phyloP scores from a whole-genome alignment of 2,329 filamentous ascomycete species.

The Phialocephala sp. region DNA sequence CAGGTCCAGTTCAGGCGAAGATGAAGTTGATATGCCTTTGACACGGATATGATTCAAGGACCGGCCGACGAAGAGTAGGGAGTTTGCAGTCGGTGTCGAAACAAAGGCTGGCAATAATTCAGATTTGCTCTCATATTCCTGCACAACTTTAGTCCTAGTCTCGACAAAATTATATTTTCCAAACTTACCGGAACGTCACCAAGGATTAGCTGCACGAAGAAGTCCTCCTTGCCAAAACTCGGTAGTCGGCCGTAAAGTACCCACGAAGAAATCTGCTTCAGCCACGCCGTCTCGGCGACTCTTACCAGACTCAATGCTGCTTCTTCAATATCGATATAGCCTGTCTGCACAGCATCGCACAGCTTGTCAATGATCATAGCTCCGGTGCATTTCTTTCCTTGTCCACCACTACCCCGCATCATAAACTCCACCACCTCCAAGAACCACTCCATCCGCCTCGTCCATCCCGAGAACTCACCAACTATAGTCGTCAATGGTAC shows the following conservation, averaged over 20 bases:
- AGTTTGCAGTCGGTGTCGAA: constrained; percentile 72
- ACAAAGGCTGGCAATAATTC: constrained; percentile 81
- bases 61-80: constrained; percentile 89
- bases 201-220: constrained; percentile 70
- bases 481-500: constrained; percentile 88
- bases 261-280: constrained; percentile 90
- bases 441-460: constrained; percentile 83
- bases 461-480: constrained; percentile 87
- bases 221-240: constrained; percentile 78
- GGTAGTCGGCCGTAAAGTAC: constrained; percentile 87
- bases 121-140: constrained; percentile 64
- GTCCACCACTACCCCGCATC: constrained; percentile 45
- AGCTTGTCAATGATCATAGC: constrained; percentile 79
- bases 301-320: constrained; percentile 75
- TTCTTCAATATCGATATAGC: constrained; percentile 84
- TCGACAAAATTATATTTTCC: not conserved
- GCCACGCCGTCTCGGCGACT: constrained; percentile 86
- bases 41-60: constrained; percentile 83
- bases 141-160: constrained; percentile 22
- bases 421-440: constrained; percentile 77
- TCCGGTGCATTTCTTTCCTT: constrained; percentile 60
- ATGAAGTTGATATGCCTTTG: constrained; percentile 50
- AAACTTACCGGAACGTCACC: constrained; percentile 44
- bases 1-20: constrained; percentile 59
- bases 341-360: constrained; percentile 79